Percentiles rank a stretch among this genome's conserved stretches.
Evolutionary conservation across 768 basidiomycete genomes (phyloP).

Genomic region (Russula foetens): DNA sequence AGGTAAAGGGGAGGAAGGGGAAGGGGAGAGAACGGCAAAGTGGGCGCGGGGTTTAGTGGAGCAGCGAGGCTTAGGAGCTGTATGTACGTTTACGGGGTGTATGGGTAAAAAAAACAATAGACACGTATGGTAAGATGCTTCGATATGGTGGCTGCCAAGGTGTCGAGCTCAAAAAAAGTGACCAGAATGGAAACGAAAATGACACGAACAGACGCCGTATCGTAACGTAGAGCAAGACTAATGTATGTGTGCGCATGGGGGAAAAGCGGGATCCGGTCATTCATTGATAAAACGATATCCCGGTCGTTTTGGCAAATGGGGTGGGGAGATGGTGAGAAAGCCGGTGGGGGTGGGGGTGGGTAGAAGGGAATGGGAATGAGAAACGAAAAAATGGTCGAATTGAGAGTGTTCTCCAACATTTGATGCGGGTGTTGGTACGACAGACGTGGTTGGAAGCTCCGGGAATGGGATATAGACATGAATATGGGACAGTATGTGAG

Average conservation of each 20-base stretch:
- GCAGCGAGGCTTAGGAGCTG: neutral
- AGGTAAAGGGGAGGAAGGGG: neutral
- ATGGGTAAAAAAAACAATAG: neutral
- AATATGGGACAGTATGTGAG: conserved; percentile 9
- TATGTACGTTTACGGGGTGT: neutral
- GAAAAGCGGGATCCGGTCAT: neutral
- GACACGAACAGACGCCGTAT: neutral
- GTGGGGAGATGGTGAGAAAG: no score
- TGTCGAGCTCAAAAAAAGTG: neutral
- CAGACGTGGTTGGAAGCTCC: neutral
- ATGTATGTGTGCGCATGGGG: neutral
- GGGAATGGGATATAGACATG: conserved; percentile 6
- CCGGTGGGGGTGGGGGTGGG: neutral
- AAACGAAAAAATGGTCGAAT: neutral
- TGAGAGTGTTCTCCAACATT: neutral
- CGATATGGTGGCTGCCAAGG: neutral
- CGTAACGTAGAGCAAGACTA: neutral
- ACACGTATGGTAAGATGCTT: neutral
- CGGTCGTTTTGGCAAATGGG: neutral
- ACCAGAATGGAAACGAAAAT: neutral
- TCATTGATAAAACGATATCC: neutral
- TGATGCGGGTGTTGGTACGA: neutral
- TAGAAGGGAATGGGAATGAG: neutral
- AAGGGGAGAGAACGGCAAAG: no score
- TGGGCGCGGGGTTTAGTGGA: no score